A percentile compares a stretch with the other conserved stretches of the same genome.
These are phyloP conservation scores for Sphagnurus paluster DNA, from an alignment of 1,284 basidiomycete species.

Conservation along the genomic window DNA sequence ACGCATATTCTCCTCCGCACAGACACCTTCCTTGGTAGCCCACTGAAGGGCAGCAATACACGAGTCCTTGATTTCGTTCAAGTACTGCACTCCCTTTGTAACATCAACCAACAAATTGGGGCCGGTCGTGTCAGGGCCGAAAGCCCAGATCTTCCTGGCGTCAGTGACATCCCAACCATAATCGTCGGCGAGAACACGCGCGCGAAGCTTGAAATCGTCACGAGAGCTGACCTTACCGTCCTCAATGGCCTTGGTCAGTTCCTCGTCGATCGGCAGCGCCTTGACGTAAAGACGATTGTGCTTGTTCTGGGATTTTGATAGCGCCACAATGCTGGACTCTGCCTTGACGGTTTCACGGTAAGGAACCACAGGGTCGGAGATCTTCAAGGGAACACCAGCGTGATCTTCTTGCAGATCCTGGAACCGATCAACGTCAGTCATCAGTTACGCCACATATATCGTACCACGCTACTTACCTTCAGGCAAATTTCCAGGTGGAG, in stretches of 20 bases:
- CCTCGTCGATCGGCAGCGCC: conserved; percentile 92
- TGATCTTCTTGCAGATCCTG: conserved; percentile 99
- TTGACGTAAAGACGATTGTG: conserved; percentile 98
- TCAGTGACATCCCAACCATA: conserved; percentile 99
- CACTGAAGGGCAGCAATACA: conserved; percentile 99
- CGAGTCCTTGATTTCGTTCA: conserved; percentile 99
- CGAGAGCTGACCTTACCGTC: conserved; percentile 83
- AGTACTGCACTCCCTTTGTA: conserved; percentile 98
- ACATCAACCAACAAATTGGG: conserved; percentile 97
- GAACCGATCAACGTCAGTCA: conserved; percentile 3
- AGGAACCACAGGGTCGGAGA: conserved; percentile 97
- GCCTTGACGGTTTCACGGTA: conserved; percentile 98
- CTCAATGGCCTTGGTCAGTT: conserved; percentile 94
- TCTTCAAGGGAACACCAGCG: conserved; percentile 98
- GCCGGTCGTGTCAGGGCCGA: conserved; percentile 98
- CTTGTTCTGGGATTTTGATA: conserved; percentile 99
- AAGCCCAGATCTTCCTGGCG: conserved; percentile 99
- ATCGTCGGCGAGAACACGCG: conserved; percentile 95
- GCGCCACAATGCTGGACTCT: conserved; percentile 93
- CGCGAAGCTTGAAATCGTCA: conserved; percentile 98
- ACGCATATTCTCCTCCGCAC: conserved; percentile 98
- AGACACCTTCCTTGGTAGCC: conserved; percentile 98
- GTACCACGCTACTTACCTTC: conserved; percentile 75
- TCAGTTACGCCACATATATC: conserved; percentile 4
- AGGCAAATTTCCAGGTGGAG: conserved; percentile 99